Percentiles rank a stretch among this genome's conserved stretches.
These are phyloP conservation scores for Terana coerulea DNA, from an alignment of 768 basidiomycete genomes.

Conservation along the genomic window DNA sequence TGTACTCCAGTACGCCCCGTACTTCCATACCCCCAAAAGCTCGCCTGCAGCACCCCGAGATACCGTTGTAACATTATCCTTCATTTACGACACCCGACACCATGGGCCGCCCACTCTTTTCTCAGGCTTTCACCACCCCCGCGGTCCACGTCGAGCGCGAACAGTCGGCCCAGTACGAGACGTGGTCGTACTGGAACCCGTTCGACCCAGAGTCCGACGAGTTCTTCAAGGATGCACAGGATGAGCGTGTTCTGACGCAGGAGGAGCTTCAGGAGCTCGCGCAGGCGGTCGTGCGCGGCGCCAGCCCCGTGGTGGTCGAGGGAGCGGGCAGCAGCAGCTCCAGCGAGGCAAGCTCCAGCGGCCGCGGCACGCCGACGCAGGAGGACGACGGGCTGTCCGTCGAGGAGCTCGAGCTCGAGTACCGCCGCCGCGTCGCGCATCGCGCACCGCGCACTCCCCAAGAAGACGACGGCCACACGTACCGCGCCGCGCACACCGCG, in stretches of 20 bases:
- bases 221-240: constrained; percentile 59
- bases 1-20: not conserved
- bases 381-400: constrained; percentile 38
- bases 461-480: constrained; percentile 7
- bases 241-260: constrained; percentile 57
- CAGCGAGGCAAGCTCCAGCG: constrained; percentile 42
- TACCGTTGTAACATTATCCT: constrained; percentile 12
- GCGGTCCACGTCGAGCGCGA: constrained; percentile 10
- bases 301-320: constrained; percentile 4
- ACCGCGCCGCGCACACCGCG: not conserved
- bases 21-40: constrained; percentile 15
- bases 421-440: not conserved
- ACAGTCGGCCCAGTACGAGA: constrained; percentile 35
- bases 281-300: constrained; percentile 3
- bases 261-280: too few species aligned
- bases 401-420: constrained; percentile 12
- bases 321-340: constrained; percentile 16
- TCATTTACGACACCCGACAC: not conserved
- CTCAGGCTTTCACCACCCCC: constrained; percentile 10
- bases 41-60: constrained; percentile 11
- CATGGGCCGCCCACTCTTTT: constrained; percentile 22
- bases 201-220: constrained; percentile 84
- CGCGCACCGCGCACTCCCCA: not conserved
- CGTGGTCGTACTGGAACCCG: constrained; percentile 61
- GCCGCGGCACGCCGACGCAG: constrained; percentile 47